Evolutionary conservation across 495 filamentous ascomycete genomes (phyloP).

Genomic region (Penicillium ucsense): DNA sequence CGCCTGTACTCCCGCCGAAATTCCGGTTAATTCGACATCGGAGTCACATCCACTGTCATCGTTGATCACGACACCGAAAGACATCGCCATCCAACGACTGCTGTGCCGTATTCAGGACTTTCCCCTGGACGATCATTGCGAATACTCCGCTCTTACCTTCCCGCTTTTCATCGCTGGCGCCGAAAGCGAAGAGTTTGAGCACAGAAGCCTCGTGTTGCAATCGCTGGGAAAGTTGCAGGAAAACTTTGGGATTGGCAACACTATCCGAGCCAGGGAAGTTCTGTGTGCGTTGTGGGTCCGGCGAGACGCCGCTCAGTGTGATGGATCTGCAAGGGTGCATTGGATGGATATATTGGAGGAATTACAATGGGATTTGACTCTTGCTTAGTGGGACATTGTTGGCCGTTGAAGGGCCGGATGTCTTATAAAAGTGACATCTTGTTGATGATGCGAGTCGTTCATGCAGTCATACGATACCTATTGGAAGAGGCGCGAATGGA

Average conservation of each 20-base stretch:
- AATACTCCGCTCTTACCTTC: slow-evolving; percentile 37
- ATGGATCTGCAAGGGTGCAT: slow-evolving; percentile 11
- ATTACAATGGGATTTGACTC: slow-evolving; percentile 33
- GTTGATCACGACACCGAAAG: slow-evolving; percentile 24
- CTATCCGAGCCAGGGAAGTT: slow-evolving; percentile 31
- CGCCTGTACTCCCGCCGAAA: not conserved
- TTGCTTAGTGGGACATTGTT: slow-evolving; percentile 14
- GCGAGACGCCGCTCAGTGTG: slow-evolving; percentile 7
- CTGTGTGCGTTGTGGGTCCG: slow-evolving; percentile 26
- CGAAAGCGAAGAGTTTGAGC: slow-evolving; percentile 17
- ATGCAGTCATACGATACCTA: no score
- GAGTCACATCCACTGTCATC: not conserved
- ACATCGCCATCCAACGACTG: slow-evolving; percentile 19
- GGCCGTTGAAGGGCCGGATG: no score
- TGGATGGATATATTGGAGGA: slow-evolving; percentile 35
- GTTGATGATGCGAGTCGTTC: no score
- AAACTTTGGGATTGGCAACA: slow-evolving; percentile 38
- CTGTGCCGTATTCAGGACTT: slow-evolving; percentile 19
- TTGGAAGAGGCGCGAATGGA: no score
- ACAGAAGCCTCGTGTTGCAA: slow-evolving; percentile 19
- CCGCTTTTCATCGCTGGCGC: slow-evolving; percentile 34
- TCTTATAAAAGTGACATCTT: no score
- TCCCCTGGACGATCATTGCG: slow-evolving; percentile 29
- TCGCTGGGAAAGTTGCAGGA: slow-evolving; percentile 23
- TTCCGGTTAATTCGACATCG: no score